phyloP scores from a whole-genome alignment of 2,329 filamentous ascomycete species.

The Scopulariopsis brevicaulis region DNA sequence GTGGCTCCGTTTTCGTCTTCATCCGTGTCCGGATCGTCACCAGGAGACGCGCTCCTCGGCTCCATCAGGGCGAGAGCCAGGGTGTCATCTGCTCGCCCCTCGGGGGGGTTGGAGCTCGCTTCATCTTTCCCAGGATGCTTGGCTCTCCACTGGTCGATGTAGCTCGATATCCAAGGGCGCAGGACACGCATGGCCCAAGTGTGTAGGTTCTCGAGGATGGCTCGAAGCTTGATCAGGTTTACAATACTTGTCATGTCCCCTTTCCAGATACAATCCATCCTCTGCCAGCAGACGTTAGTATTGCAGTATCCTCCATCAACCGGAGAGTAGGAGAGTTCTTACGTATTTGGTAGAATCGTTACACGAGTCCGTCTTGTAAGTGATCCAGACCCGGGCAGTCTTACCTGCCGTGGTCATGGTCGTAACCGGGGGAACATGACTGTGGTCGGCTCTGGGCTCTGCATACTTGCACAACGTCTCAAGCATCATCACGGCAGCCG shows the following conservation, averaged over 20 bases:
- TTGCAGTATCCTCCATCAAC: not conserved
- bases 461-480: conserved; percentile 5
- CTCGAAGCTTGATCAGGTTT: conserved; percentile 7
- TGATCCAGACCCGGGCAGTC: conserved; percentile 9
- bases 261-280: conserved; percentile 9
- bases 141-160: conserved; percentile 8
- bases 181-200: conserved; percentile 9
- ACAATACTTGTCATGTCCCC: conserved; percentile 8
- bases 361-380: not conserved
- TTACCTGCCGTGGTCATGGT: not conserved
- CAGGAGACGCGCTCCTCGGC: too few species aligned
- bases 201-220: conserved; percentile 10
- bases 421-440: not conserved
- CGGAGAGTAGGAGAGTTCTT: not conserved
- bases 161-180: conserved; percentile 9
- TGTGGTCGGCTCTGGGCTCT: conserved; percentile 5
- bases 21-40: too few species aligned
- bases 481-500: conserved; percentile 8
- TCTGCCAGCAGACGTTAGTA: conserved; percentile 2
- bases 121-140: not conserved
- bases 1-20: too few species aligned
- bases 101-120: not conserved
- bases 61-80: too few species aligned
- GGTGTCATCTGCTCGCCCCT: too few species aligned
- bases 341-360: conserved; percentile 5